Evolutionary conservation across 805 yeast genomes (phyloP).

Genomic region (Lipomyces japonicus): DNA sequence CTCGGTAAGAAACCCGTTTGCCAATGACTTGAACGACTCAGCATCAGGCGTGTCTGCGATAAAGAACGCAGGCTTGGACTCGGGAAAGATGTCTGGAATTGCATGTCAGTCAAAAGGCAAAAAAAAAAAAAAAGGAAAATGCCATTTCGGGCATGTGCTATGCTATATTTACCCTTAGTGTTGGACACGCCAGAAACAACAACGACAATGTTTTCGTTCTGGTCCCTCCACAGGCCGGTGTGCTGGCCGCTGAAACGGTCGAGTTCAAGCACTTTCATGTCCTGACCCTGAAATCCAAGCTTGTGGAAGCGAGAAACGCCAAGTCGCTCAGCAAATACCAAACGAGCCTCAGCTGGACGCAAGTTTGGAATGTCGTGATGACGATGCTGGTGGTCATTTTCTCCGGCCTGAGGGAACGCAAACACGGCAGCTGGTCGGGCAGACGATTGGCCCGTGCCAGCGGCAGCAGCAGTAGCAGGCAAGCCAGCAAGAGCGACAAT

Average conservation of each 20-base stretch:
- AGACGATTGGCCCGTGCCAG: too few relatives aligned
- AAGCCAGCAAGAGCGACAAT: conserved; percentile 13
- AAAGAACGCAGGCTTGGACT: conserved; percentile 25
- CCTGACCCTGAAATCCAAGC: conserved; percentile 29
- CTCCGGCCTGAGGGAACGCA: conserved; percentile 28
- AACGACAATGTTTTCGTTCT: conserved; percentile 27
- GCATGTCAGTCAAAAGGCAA: background rate
- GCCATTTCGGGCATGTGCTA: background rate
- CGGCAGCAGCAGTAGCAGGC: conserved; percentile 20
- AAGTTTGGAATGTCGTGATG: conserved; percentile 26
- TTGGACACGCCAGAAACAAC: conserved; percentile 23
- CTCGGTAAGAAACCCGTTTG: conserved; percentile 25
- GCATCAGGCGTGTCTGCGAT: conserved; percentile 27
- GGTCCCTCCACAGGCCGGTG: conserved; percentile 27
- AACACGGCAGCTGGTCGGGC: conserved; percentile 28
- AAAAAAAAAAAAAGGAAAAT: background rate
- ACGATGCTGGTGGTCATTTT: conserved; percentile 6
- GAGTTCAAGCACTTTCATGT: conserved; percentile 29
- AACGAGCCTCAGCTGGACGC: conserved; percentile 59
- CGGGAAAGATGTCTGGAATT: conserved; percentile 22
- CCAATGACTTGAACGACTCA: conserved; percentile 25
- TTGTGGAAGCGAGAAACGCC: conserved; percentile 30
- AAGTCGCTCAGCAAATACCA: conserved; percentile 49
- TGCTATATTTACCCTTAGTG: conserved; percentile 22
- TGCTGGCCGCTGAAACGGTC: conserved; percentile 28